Conservation (phyloP, 805 yeast genomes). For the Yamadazyma kitorensis region DNA sequence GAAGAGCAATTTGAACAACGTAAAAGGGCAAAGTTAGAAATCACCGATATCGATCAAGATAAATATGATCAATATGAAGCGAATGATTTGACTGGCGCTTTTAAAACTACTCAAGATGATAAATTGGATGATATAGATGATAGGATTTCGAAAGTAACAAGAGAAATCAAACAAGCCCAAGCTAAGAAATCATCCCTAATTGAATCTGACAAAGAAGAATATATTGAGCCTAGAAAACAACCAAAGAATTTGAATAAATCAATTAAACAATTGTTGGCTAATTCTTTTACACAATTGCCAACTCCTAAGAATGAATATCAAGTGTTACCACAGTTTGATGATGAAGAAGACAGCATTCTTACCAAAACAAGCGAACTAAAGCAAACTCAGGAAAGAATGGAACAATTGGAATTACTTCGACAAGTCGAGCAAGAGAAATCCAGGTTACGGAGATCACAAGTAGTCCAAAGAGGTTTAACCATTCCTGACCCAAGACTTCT, state of each 20-base stretch:
- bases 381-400: constrained; percentile 18
- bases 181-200: constrained; percentile 32
- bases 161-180: constrained; percentile 29
- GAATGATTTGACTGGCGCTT: constrained; percentile 13
- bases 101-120: constrained; percentile 8
- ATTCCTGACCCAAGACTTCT: constrained; percentile 33
- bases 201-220: neutral
- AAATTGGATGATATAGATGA: constrained; percentile 26
- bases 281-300: constrained; percentile 28
- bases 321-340: constrained; percentile 30
- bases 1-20: constrained; percentile 11
- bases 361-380: constrained; percentile 25
- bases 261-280: constrained; percentile 10
- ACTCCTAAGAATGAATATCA: constrained; percentile 37
- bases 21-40: constrained; percentile 13
- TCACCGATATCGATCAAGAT: constrained; percentile 4
- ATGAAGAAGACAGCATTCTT: constrained; percentile 16
- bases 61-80: constrained; percentile 1
- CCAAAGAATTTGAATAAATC: constrained; percentile 11
- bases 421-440: constrained; percentile 27
- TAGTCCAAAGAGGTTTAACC: constrained; percentile 42
- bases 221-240: neutral
- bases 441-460: constrained; percentile 43
- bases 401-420: constrained; percentile 20
- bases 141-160: constrained; percentile 29